phyloP scores from a whole-genome alignment of 139 green algal species.

The Nannochloris sp. region DNA sequence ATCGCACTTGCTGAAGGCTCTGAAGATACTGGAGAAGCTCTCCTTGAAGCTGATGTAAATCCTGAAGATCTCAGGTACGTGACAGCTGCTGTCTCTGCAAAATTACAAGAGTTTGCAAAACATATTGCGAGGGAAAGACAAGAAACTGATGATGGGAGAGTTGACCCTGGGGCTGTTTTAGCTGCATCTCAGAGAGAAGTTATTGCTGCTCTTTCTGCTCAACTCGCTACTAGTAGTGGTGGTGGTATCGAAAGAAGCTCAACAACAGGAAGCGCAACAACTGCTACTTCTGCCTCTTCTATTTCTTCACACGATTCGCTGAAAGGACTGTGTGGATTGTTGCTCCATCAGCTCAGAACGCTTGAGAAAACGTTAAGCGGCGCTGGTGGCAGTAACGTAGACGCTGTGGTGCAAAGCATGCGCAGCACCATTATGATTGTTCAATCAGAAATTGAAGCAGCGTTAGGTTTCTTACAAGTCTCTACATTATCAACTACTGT shows the following conservation, averaged over 20 bases:
- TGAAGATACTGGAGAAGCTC: not conserved
- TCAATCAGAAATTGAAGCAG: not conserved
- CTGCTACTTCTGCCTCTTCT: no score
- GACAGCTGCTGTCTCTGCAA: not conserved
- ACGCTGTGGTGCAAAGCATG: constrained; percentile 1
- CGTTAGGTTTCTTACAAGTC: no score
- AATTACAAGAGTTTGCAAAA: not conserved
- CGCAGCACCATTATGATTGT: not conserved
- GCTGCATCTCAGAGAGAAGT: not conserved
- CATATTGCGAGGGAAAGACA: not conserved
- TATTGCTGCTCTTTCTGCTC: not conserved
- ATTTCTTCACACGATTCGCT: no score
- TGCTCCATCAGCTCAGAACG: no score
- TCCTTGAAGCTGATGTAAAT: not conserved
- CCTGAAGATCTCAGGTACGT: not conserved
- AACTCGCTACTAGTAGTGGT: not conserved
- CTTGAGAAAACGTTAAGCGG: no score
- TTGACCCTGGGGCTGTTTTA: not conserved
- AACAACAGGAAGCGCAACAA: no score
- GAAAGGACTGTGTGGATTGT: no score
- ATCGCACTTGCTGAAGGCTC: not conserved
- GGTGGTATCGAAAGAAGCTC: no score
- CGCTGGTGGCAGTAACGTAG: not conserved
- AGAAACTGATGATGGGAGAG: not conserved
- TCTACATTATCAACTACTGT: no score